Evolutionary conservation across 441 rosid genomes (phyloP).

Genomic region (Populus trichocarpa): DNA sequence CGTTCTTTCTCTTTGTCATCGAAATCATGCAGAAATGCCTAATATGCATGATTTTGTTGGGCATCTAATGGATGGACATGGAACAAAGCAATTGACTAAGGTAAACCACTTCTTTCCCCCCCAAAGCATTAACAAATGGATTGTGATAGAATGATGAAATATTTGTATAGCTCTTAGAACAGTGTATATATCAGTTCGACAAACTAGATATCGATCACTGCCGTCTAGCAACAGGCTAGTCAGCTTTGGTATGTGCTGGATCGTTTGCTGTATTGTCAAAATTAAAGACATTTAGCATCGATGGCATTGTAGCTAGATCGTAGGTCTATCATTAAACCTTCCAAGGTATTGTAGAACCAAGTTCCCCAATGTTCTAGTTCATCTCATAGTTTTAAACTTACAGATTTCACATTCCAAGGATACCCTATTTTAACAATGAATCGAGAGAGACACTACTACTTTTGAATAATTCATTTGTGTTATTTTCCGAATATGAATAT

Average conservation of each 20-base stretch:
- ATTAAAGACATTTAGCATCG: background rate
- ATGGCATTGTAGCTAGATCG: background rate
- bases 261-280: no score
- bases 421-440: background rate
- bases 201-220: no score
- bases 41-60: slow-evolving; percentile 15
- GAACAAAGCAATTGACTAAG: slow-evolving; percentile 19
- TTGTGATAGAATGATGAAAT: background rate
- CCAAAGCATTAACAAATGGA: background rate
- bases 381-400: background rate
- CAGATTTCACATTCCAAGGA: background rate
- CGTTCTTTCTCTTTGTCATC: background rate
- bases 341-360: background rate
- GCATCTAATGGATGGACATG: slow-evolving; percentile 15
- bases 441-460: background rate
- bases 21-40: slow-evolving; percentile 28
- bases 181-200: no score
- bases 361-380: background rate
- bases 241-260: no score
- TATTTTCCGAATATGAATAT: background rate
- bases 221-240: no score
- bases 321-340: background rate
- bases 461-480: no score
- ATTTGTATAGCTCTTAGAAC: no score
- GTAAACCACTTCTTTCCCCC: slow-evolving; percentile 14